Conservation (phyloP, 345 rosid species). For the Carallia brachiata region DNA sequence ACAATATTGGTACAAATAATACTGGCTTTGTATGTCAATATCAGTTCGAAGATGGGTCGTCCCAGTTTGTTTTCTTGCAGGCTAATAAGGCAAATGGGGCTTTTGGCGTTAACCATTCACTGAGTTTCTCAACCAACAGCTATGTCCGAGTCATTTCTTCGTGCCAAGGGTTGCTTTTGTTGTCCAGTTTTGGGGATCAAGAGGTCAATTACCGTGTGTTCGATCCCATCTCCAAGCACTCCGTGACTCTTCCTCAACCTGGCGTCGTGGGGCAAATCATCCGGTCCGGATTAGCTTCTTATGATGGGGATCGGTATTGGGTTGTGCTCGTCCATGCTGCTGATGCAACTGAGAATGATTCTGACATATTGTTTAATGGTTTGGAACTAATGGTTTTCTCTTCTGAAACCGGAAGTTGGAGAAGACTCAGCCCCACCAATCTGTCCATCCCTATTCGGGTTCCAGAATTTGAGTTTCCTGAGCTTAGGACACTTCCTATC, state of each 20-base stretch:
- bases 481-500: slow-evolving; percentile 1
- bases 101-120: not conserved
- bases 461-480: not conserved
- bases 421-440: not conserved
- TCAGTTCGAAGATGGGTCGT: slow-evolving; percentile 2
- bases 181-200: slow-evolving; percentile 1
- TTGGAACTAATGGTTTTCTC: slow-evolving; percentile 17
- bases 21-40: slow-evolving; percentile 18
- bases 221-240: slow-evolving; percentile 2
- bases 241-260: slow-evolving; percentile 11
- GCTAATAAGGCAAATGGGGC: not conserved
- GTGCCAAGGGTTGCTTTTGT: slow-evolving; percentile 12
- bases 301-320: slow-evolving; percentile 5
- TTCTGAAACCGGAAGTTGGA: slow-evolving; percentile 18
- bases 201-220: slow-evolving; percentile 14
- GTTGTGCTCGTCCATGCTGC: slow-evolving; percentile 16
- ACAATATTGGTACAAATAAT: not conserved
- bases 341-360: not conserved
- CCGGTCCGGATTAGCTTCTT: slow-evolving; percentile 21
- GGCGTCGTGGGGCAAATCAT: not conserved
- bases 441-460: slow-evolving; percentile 8
- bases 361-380: not conserved
- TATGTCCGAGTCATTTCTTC: slow-evolving; percentile 7
- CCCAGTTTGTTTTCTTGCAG: slow-evolving; percentile 16
- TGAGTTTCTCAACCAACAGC: slow-evolving; percentile 12